Evolutionary conservation across 768 basidiomycete genomes (phyloP).

Genomic region (Polyporus arcularius): DNA sequence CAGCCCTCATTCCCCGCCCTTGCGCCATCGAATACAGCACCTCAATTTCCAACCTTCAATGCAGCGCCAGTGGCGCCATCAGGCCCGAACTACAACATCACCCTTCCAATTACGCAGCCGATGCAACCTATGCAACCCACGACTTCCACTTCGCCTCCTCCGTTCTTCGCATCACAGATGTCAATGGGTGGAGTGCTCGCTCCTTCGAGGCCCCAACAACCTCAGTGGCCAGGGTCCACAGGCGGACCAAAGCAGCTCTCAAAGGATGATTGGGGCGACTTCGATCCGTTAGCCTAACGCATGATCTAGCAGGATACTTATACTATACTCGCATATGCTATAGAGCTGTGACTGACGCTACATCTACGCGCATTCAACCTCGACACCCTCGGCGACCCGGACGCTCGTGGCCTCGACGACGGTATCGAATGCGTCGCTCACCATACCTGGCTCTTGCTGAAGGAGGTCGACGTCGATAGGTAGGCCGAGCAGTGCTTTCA

Average conservation of each 20-base stretch:
- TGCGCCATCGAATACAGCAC: slow-evolving; percentile 18
- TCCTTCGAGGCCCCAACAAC: slow-evolving; percentile 63
- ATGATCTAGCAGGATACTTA: neutral
- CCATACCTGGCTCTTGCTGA: slow-evolving; percentile 19
- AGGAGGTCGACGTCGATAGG: slow-evolving; percentile 41
- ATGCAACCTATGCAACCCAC: slow-evolving; percentile 25
- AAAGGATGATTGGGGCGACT: slow-evolving; percentile 78
- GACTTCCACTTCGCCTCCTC: slow-evolving; percentile 24
- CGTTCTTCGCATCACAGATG: slow-evolving; percentile 25
- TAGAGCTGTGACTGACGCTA: slow-evolving; percentile 2
- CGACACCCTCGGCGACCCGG: slow-evolving; percentile 43
- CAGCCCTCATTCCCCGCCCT: slow-evolving; percentile 15
- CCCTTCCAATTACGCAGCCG: slow-evolving; percentile 33
- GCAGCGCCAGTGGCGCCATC: slow-evolving; percentile 18
- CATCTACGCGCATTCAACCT: slow-evolving; percentile 43
- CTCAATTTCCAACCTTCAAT: slow-evolving; percentile 31
- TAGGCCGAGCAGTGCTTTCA: slow-evolving; percentile 57
- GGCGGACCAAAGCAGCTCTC: slow-evolving; percentile 47
- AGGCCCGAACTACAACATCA: slow-evolving; percentile 64
- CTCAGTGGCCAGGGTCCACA: slow-evolving; percentile 39
- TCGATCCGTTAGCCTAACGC: slow-evolving; percentile 68
- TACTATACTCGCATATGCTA: slow-evolving; percentile 14
- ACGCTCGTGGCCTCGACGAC: slow-evolving; percentile 56
- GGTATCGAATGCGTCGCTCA: slow-evolving; percentile 42
- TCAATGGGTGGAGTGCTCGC: slow-evolving; percentile 55